phyloP scores from a whole-genome alignment of 768 basidiomycete species.

The Lactarius hengduanensis region DNA sequence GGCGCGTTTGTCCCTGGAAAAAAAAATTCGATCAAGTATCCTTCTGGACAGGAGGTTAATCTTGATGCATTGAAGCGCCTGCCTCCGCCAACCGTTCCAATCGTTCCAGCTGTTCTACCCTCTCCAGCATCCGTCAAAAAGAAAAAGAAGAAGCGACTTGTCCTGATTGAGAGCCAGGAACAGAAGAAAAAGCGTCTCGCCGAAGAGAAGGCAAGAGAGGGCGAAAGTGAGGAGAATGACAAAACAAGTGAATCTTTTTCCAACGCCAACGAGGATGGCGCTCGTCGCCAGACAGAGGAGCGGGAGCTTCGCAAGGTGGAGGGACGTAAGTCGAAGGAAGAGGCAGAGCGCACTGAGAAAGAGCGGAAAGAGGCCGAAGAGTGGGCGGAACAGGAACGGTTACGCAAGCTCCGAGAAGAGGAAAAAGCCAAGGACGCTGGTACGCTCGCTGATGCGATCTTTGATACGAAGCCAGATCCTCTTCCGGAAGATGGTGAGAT shows the following conservation, averaged over 20 bases:
- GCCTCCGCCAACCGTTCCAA: constrained; percentile 40
- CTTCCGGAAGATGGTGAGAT: constrained; percentile 48
- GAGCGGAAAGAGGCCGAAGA: not conserved
- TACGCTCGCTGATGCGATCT: constrained; percentile 32
- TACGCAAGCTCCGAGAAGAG: constrained; percentile 27
- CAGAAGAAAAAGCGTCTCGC: constrained; percentile 50
- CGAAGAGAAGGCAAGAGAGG: constrained; percentile 48
- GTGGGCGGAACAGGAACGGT: constrained; percentile 39
- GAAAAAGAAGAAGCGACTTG: constrained; percentile 30
- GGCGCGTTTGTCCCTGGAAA: constrained; percentile 61
- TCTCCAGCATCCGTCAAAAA: constrained; percentile 18
- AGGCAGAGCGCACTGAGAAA: not conserved
- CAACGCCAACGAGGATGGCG: constrained; percentile 35
- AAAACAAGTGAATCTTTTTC: constrained; percentile 35
- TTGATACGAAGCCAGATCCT: constrained; percentile 28
- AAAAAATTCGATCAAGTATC: constrained; percentile 34
- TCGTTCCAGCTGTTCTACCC: constrained; percentile 39
- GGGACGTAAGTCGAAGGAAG: not conserved
- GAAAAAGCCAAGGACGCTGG: constrained; percentile 31
- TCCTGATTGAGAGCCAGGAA: constrained; percentile 67
- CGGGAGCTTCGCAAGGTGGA: constrained; percentile 37
- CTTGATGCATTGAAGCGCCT: constrained; percentile 55
- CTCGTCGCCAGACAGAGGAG: constrained; percentile 30
- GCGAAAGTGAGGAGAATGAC: constrained; percentile 43
- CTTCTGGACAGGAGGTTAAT: constrained; percentile 59